A percentile compares a stretch with the other conserved stretches of the same genome.
phyloP scores from a whole-genome alignment of 2,329 filamentous ascomycete species.

The Ophiostoma perfectum region DNA sequence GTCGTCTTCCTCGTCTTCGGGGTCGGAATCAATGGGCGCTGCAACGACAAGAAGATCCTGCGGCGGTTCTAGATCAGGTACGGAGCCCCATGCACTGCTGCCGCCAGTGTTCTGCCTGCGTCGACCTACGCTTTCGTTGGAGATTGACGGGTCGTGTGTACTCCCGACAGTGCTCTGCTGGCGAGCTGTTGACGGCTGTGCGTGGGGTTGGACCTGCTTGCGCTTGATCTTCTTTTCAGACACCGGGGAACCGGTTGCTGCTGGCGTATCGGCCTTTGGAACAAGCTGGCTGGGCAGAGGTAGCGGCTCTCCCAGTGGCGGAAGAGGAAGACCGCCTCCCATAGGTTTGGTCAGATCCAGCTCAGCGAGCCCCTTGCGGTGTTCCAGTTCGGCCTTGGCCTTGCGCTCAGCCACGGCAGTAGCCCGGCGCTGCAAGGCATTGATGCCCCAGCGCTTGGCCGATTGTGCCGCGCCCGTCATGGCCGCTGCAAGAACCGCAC shows the following conservation, averaged over 20 bases:
- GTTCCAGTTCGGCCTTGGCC: conserved; percentile 4
- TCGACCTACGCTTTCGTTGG: conserved; percentile 10
- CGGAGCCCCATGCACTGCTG: neutral
- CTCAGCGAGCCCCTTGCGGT: conserved; percentile 22
- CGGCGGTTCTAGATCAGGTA: neutral
- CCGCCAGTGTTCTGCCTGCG: neutral
- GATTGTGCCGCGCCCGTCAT: conserved; percentile 52
- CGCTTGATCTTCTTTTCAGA: conserved; percentile 13
- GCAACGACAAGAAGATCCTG: conserved; percentile 24
- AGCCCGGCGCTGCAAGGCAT: conserved; percentile 43
- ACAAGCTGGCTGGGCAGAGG: conserved; percentile 39
- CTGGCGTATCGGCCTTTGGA: neutral
- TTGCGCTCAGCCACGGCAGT: conserved; percentile 20
- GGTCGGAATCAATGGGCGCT: conserved; percentile 24
- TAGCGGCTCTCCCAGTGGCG: conserved; percentile 72
- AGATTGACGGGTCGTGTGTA: no score
- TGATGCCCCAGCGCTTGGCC: conserved; percentile 56
- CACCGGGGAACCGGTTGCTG: neutral
- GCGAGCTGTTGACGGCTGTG: neutral
- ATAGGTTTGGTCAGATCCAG: conserved; percentile 61
- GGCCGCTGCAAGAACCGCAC: conserved; percentile 43
- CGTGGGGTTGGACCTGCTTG: conserved; percentile 16
- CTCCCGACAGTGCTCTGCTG: neutral
- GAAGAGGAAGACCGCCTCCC: conserved; percentile 74
- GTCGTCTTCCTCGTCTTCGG: conserved; percentile 18